These are phyloP conservation scores for Cordyceps cateniannulata DNA, from an alignment of 2,329 filamentous ascomycete species.

Conservation along the genomic window DNA sequence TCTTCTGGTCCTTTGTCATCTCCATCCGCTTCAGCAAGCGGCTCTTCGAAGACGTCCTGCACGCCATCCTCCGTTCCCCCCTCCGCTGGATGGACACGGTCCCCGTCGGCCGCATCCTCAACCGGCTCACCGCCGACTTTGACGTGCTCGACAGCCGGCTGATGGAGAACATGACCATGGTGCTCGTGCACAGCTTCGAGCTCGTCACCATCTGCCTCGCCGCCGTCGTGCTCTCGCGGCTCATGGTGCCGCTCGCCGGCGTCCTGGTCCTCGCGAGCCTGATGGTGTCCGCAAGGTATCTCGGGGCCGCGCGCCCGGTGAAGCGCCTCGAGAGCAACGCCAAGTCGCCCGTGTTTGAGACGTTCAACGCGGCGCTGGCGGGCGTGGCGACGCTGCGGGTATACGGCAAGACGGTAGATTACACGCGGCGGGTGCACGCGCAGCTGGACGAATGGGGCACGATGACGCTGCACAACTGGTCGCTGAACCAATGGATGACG, in stretches of 20 bases:
- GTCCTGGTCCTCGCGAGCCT: conserved; percentile 51
- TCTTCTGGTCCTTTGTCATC: conserved; percentile 55
- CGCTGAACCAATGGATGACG: conserved; percentile 71
- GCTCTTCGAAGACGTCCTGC: conserved; percentile 62
- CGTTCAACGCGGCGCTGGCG: conserved; percentile 65
- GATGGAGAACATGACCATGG: conserved; percentile 55
- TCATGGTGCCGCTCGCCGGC: conserved; percentile 56
- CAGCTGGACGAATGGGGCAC: conserved; percentile 64
- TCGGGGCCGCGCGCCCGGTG: conserved; percentile 63
- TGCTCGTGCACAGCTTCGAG: conserved; percentile 51
- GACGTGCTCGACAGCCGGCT: conserved; percentile 64
- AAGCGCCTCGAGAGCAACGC: conserved; percentile 71
- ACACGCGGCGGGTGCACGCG: conserved; percentile 61
- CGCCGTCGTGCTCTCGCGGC: conserved; percentile 52
- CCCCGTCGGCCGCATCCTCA: conserved; percentile 68
- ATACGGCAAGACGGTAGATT: conserved; percentile 61
- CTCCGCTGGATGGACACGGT: conserved; percentile 75
- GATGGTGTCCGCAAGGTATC: conserved; percentile 53
- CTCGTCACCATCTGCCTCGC: conserved; percentile 60
- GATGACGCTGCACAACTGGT: conserved; percentile 60
- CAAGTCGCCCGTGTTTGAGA: conserved; percentile 74
- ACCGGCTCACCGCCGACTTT: conserved; percentile 74
- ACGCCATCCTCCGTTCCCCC: conserved; percentile 63
- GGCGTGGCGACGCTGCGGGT: conserved; percentile 73
- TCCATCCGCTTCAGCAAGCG: conserved; percentile 60